Conservation (phyloP, 2,329 filamentous ascomycete genomes). For the Colletotrichum simmondsii region DNA sequence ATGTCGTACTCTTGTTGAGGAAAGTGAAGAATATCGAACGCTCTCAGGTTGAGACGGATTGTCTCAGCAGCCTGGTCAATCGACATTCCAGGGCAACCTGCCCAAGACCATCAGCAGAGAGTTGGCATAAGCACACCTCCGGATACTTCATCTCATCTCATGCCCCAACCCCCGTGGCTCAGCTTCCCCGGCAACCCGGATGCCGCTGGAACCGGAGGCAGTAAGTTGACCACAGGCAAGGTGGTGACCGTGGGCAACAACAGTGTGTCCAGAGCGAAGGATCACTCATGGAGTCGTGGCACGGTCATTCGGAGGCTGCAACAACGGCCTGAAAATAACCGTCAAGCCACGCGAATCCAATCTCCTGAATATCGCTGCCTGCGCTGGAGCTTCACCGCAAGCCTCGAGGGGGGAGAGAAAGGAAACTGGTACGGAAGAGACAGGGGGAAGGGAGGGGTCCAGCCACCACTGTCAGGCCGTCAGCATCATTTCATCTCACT, state of each 20-base stretch:
- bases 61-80: background rate
- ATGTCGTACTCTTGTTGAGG: too few relatives aligned
- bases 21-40: background rate
- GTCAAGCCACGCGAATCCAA: constrained; percentile 12
- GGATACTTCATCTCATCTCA: background rate
- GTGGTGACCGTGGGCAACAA: background rate
- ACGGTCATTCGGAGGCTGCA: background rate
- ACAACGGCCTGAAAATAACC: constrained; percentile 25
- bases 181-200: background rate
- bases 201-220: constrained; percentile 5
- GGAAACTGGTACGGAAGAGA: background rate
- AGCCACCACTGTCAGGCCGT: constrained; percentile 17
- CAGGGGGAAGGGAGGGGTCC: background rate
- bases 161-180: constrained; percentile 2
- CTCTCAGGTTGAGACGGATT: background rate
- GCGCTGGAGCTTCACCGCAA: background rate
- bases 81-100: too few relatives aligned
- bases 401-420: background rate
- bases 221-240: background rate
- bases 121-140: background rate
- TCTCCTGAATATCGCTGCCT: constrained; percentile 15
- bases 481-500: background rate
- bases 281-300: background rate
- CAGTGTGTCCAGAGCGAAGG: background rate
- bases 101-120: background rate